phyloP scores from a whole-genome alignment of 768 basidiomycete genomes.

The Megacollybia marginata region DNA sequence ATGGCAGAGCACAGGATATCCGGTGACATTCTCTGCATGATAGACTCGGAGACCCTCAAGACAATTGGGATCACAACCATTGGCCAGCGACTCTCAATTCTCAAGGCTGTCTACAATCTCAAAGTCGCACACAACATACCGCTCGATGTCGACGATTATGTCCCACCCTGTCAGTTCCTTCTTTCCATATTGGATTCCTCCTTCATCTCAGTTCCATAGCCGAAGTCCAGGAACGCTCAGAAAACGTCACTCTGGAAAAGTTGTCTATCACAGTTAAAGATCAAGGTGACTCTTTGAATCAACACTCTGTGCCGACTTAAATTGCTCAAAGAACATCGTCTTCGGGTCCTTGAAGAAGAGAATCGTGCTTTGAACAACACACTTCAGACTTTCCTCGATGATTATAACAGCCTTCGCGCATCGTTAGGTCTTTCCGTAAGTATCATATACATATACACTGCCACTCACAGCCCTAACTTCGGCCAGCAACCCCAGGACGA shows the following conservation, averaged over 20 bases:
- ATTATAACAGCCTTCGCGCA: slow-evolving; percentile 39
- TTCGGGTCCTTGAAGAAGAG: slow-evolving; percentile 68
- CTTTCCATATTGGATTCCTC: neutral
- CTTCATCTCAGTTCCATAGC: slow-evolving; percentile 27
- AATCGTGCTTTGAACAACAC: slow-evolving; percentile 62
- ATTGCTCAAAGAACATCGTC: slow-evolving; percentile 50
- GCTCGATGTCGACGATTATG: slow-evolving; percentile 77
- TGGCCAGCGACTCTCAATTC: slow-evolving; percentile 85
- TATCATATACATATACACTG: slow-evolving; percentile 5
- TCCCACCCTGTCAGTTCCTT: slow-evolving; percentile 72
- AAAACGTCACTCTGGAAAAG: slow-evolving; percentile 54
- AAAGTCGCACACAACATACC: slow-evolving; percentile 81
- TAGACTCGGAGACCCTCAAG: slow-evolving; percentile 81
- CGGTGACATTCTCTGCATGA: slow-evolving; percentile 80
- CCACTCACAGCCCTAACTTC: slow-evolving; percentile 8
- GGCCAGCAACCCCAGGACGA: slow-evolving; percentile 6
- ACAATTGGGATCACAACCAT: slow-evolving; percentile 84
- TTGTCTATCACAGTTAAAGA: slow-evolving; percentile 62
- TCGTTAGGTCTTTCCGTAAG: slow-evolving; percentile 34
- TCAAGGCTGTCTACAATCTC: slow-evolving; percentile 86
- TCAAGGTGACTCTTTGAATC: slow-evolving; percentile 45
- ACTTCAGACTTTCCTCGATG: slow-evolving; percentile 60
- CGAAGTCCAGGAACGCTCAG: slow-evolving; percentile 47
- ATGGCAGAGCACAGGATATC: slow-evolving; percentile 80
- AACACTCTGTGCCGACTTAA: slow-evolving; percentile 3